Base-by-base conservation (phyloP, 139 green algal genomes). In the Chlorella sp. region DNA sequence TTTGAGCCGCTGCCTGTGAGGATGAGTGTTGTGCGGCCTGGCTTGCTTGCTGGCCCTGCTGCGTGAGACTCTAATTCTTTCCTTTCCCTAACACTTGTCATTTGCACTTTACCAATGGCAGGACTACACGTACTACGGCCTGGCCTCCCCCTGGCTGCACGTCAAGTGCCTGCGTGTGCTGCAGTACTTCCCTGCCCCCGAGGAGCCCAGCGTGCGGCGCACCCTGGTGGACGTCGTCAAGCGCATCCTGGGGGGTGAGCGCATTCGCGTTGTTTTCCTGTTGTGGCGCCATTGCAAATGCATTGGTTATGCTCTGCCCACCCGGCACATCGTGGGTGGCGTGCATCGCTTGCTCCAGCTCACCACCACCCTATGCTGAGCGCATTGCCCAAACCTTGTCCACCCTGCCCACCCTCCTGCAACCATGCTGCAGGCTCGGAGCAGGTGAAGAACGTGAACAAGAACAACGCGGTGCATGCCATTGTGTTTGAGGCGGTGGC, bases 121-220 rank as follows among this genome's bases (percentile, higher is more conserved):
- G 62, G 97, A 99, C 87, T 99, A 99, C 91, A 96, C 95, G 32
- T 99, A 99, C 93, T 99, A 99, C 77, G 96, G 96, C 79, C 97
- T 99, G 32, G 94, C 96, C 30, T 98, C 93, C 20, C 97, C 97
- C n/a, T 99, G 97, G 97, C 92, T 99, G 73, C 96, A 98, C 90
- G 90, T 95, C 68, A 98, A 97, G 89, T 92, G 84, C 77, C 92
- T 99, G 91, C 92, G 97, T 3, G 90, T 95, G 80, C 91, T 99
- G 89, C 95, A 99, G 91, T 97, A 98, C 90, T 99, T 98, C 85
- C 95, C 95, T 1, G 82, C 91, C 3, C 94, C 96, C 1, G 95
- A 98, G 80, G 93, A 96, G 88, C 82, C 90, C 4, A 51, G n/a
- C 22, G 74, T 93, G 34, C 86, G 86, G 16, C 81, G 84, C 46